Base-by-base conservation (phyloP, 1,284 basidiomycete species). In the Apiotrichum laibachii region DNA sequence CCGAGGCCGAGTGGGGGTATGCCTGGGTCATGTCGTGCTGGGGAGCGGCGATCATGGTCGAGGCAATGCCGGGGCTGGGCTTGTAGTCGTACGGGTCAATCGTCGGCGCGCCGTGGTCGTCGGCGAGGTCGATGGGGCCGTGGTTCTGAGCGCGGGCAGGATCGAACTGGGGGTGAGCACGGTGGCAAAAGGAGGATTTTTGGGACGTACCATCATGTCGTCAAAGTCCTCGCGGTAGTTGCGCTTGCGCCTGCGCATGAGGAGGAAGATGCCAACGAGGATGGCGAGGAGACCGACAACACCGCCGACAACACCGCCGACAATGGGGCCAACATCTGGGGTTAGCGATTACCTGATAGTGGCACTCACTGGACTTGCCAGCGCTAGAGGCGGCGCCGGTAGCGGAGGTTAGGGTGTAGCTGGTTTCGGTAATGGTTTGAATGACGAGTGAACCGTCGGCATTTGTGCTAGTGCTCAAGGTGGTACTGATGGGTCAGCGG, bases 281-380 rank as follows among this genome's bases (percentile, higher is more conserved):
- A 62, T 58, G 13, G 73, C 18, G 21, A 66, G 65, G 10, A 76
- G 63, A 62, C 74, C 77, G 26, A 65, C 69, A 8, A 77, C 76
- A 61, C 77, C 77, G 12, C 77, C 77, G 37, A 78, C 76, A 26
- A 73, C 72, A 40, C 76, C 77, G 50, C 77, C 77, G 19, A 70
- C 76, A 50, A 78, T 78, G 2, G 77, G 72, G 12, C 76, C 77
- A 39, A 64, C 65, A 53, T 75, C 71, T 72, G 61, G 12, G 47
- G 35, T 39, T 35, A 39, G 18, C 26, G 5, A 40, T 11, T 40
- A 40, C 7, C 13, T 9, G 13, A 5, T 9, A 13, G 6, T 12
- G 39, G 16, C 39, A 11, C 42, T 13, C 3, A 8, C 15, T 13
- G 18, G 18, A 43, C n/a, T n/a, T n/a, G n/a, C n/a, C n/a, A n/a